Evolutionary conservation across 768 basidiomycete genomes (phyloP).

Genomic region (Tricholoma saponaceum): DNA sequence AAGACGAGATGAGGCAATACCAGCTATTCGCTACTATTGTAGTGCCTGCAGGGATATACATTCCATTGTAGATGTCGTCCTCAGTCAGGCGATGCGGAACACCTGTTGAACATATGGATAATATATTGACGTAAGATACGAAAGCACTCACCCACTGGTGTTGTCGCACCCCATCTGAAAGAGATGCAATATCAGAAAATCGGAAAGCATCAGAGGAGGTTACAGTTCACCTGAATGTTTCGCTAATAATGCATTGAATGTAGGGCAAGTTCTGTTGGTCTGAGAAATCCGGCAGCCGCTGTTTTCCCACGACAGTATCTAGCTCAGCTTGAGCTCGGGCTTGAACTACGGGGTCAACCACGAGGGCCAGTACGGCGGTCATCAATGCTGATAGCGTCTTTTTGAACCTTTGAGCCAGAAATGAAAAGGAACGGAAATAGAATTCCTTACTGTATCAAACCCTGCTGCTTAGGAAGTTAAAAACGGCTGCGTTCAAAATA

Average conservation of each 20-base stretch:
- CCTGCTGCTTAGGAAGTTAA: neutral
- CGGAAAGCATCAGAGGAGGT: neutral
- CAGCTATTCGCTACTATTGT: slow-evolving; percentile 3
- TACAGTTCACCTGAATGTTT: slow-evolving; percentile 5
- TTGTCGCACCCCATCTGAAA: neutral
- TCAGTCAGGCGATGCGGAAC: slow-evolving; percentile 2
- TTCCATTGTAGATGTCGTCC: slow-evolving; percentile 8
- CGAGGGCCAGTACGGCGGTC: slow-evolving; percentile 10
- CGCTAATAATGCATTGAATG: slow-evolving; percentile 9
- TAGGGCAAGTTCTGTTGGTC: slow-evolving; percentile 11
- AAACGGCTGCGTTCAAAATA: no score
- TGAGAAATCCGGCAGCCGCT: slow-evolving; percentile 9
- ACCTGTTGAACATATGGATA: neutral
- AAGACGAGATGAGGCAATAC: neutral
- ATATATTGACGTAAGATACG: neutral
- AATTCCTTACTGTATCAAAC: neutral
- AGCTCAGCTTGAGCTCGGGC: slow-evolving; percentile 7
- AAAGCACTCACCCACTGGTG: neutral
- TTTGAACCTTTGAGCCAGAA: neutral
- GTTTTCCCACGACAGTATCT: slow-evolving; percentile 11
- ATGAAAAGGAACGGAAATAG: neutral
- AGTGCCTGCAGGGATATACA: slow-evolving; percentile 4
- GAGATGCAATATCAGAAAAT: neutral
- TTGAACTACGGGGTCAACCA: slow-evolving; percentile 12
- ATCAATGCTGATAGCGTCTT: slow-evolving; percentile 4